phyloP scores from a whole-genome alignment of 352 stramenopile species.

The Phytopythium mirpurense region DNA sequence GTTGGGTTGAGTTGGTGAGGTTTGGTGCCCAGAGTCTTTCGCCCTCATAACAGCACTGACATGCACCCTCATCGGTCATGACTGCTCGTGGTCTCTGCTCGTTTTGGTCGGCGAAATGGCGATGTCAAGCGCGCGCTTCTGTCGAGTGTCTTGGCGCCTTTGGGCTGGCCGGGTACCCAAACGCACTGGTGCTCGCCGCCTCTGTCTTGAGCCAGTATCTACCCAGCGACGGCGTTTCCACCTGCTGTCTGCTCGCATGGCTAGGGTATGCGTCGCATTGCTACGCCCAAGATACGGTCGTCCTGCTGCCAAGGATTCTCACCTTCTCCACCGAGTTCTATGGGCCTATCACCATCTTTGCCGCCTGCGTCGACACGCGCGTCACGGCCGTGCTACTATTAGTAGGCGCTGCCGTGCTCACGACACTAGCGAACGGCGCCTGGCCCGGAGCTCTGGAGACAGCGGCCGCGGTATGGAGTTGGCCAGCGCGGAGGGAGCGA shows the following conservation, averaged over 20 bases:
- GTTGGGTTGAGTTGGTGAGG: no score
- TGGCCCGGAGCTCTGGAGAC: no score
- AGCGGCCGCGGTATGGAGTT: not conserved
- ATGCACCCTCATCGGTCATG: no score
- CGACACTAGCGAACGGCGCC: no score
- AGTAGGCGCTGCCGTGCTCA: no score
- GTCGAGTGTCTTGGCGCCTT: no score
- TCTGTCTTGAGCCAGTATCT: not conserved
- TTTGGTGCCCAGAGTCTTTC: no score
- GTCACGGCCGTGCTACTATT: not conserved
- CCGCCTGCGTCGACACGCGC: not conserved
- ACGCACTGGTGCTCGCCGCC: not conserved
- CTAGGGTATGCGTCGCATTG: not conserved
- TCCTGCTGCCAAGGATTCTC: not conserved
- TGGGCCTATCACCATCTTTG: not conserved
- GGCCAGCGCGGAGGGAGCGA: not conserved
- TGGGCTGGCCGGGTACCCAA: not conserved
- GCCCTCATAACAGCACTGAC: no score
- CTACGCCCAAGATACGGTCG: not conserved
- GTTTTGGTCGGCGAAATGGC: no score
- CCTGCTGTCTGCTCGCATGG: not conserved
- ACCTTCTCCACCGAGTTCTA: not conserved
- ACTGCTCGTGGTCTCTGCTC: no score
- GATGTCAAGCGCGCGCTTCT: no score
- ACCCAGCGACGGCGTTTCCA: no score